These are phyloP conservation scores for Microbotryum saponariae DNA, from an alignment of 1,284 basidiomycete genomes.

Conservation along the genomic window DNA sequence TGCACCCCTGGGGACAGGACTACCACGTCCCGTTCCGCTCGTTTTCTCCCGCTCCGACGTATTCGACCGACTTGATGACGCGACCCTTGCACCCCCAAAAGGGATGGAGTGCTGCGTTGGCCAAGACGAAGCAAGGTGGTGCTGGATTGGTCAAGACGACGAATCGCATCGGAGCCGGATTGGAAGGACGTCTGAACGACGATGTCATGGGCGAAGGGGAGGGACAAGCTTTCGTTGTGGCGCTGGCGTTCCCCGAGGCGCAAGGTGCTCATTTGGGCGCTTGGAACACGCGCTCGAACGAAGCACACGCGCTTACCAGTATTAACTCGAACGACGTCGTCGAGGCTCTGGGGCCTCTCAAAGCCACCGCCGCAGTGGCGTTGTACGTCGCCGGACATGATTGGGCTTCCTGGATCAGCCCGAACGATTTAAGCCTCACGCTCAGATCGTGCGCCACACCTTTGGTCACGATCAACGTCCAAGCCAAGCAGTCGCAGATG, in stretches of 20 bases:
- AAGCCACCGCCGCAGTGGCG: background rate
- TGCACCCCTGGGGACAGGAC: slow-evolving; percentile 7
- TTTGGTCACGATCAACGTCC: background rate
- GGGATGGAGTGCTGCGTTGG: slow-evolving; percentile 8
- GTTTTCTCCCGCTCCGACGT: slow-evolving; percentile 32
- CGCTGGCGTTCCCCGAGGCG: slow-evolving; percentile 6
- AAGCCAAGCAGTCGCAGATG: background rate
- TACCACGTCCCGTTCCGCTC: slow-evolving; percentile 36
- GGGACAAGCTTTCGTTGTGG: slow-evolving; percentile 19
- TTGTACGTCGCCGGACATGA: background rate
- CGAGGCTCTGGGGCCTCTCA: slow-evolving; percentile 6
- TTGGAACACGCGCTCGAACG: slow-evolving; percentile 25
- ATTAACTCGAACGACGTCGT: slow-evolving; percentile 15
- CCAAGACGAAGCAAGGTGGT: slow-evolving; percentile 9
- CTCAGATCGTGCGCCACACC: background rate
- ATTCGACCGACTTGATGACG: slow-evolving; percentile 21
- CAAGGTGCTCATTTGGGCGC: slow-evolving; percentile 22
- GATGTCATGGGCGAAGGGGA: slow-evolving; percentile 20
- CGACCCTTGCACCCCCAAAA: background rate
- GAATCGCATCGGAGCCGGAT: background rate
- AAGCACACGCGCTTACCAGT: background rate
- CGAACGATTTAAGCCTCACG: background rate
- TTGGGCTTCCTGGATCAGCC: slow-evolving; percentile 2
- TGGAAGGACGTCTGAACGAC: slow-evolving; percentile 15
- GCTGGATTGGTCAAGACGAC: slow-evolving; percentile 18